Base-by-base conservation (phyloP, 1,139 yeast genomes). In the Wickerhamomyces sp. region DNA sequence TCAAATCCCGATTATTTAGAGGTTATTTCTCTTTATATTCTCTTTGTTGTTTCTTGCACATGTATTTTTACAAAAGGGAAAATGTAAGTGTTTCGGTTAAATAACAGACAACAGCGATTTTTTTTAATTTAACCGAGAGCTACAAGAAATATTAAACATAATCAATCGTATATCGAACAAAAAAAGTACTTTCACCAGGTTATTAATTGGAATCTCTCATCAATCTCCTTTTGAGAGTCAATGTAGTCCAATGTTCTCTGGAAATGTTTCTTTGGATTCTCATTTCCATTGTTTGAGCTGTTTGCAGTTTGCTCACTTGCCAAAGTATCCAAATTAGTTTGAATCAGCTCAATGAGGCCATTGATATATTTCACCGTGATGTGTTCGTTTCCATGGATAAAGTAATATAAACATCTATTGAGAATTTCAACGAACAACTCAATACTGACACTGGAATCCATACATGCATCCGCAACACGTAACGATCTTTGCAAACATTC, bases 381-480 rank as follows among this genome's bases (percentile, higher is more conserved):
- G 39, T 79, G 71, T 31, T 74, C 75, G 48, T 83, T 85, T 7
- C 95, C 96, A 51, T 87, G 92, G 46, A 87, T 81, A 59, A 84
- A 83, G 61, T 83, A 92, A 53, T 88, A 85, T 30, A 90, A 63
- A 50, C 95, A 88, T 44, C 90, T 76, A 64, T 88, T 88, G 48
- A 92, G 69, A 19, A 92, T 87, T 63, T 92, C 97, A 37, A 92
- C 81, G 66, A 92, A 90, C 42, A 92, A 68, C 60, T 87, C 90
- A 36, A 85, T 70, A 28, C 90, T 81, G 13, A 80, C 82, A 46
- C 78, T 81, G 4, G 83, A 78, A 54, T 88, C 97, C 81, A 92
- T 82, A 47, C 95, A 86, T 13, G 95, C 86, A 60, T 92, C 97
- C 0, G 97, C 96, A 9, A 88, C 87, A 36, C 97, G 72, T 24